A percentile compares a stretch with the other conserved stretches of the same genome.
These are phyloP conservation scores for Coemansia sp. DNA, from an alignment of 192 early-diverging fungal species.

Conservation along the genomic window DNA sequence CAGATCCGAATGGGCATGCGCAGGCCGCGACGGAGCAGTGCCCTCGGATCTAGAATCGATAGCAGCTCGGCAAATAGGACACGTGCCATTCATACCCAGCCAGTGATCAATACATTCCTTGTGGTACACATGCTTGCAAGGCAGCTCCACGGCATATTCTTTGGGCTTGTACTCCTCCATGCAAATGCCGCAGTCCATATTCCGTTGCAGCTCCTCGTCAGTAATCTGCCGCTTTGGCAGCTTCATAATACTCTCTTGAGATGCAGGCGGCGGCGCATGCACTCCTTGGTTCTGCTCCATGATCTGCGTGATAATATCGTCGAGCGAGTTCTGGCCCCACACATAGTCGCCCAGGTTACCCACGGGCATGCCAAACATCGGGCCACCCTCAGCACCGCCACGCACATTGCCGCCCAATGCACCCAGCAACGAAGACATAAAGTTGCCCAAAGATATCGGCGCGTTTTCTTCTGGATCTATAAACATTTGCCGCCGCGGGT, in stretches of 20 bases:
- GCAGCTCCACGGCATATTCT: slow-evolving; percentile 69
- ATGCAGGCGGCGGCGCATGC: slow-evolving; percentile 73
- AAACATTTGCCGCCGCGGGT: slow-evolving; percentile 38
- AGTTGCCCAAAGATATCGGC: slow-evolving; percentile 38
- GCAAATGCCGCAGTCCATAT: slow-evolving; percentile 84
- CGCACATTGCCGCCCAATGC: slow-evolving; percentile 40
- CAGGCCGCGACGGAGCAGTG: neutral
- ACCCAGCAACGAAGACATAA: slow-evolving; percentile 50
- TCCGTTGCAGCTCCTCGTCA: slow-evolving; percentile 60
- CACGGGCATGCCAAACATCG: slow-evolving; percentile 52
- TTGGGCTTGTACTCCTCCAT: slow-evolving; percentile 81
- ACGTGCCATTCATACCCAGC: slow-evolving; percentile 93
- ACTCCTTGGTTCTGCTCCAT: slow-evolving; percentile 72
- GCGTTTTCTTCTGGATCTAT: slow-evolving; percentile 52
- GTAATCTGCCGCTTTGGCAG: slow-evolving; percentile 63
- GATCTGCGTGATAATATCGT: slow-evolving; percentile 86
- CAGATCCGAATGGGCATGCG: slow-evolving; percentile 31
- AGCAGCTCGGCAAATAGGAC: slow-evolving; percentile 78
- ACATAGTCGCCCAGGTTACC: slow-evolving; percentile 84
- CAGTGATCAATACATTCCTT: slow-evolving; percentile 87
- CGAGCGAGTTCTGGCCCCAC: slow-evolving; percentile 78
- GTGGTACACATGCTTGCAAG: slow-evolving; percentile 92
- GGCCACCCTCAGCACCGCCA: slow-evolving; percentile 29
- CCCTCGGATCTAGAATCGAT: slow-evolving; percentile 32
- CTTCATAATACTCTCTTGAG: slow-evolving; percentile 71